Conservation (phyloP, 352 stramenopile genomes). For the Globisporangium splendens region DNA sequence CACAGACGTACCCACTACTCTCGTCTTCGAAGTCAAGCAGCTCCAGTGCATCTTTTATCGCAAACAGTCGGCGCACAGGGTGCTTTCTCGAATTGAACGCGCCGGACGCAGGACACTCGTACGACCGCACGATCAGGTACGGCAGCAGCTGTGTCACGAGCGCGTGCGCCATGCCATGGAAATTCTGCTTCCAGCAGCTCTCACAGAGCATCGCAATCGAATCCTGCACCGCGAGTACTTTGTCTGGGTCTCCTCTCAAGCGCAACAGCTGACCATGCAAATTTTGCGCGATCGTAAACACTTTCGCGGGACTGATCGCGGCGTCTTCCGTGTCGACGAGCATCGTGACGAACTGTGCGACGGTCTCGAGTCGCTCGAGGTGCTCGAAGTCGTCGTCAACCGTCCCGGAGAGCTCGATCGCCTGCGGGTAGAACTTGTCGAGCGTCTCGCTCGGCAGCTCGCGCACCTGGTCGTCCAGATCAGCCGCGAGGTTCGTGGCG, state of each 20-base stretch:
- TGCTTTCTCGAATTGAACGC: slow-evolving; percentile 67
- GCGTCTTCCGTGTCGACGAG: slow-evolving; percentile 55
- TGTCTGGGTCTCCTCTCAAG: slow-evolving; percentile 36
- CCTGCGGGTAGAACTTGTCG: slow-evolving; percentile 48
- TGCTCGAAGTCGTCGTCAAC: slow-evolving; percentile 18
- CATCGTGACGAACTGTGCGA: slow-evolving; percentile 52
- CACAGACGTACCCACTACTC: slow-evolving; percentile 47
- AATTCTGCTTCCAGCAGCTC: slow-evolving; percentile 67
- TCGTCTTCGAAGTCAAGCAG: slow-evolving; percentile 83
- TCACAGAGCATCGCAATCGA: slow-evolving; percentile 72
- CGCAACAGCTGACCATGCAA: slow-evolving; percentile 66
- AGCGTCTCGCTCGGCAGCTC: slow-evolving; percentile 41
- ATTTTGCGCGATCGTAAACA: slow-evolving; percentile 58
- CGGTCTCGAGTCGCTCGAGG: slow-evolving; percentile 33
- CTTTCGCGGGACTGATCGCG: slow-evolving; percentile 45
- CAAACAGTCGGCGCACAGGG: slow-evolving; percentile 68
- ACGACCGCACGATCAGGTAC: slow-evolving; percentile 80
- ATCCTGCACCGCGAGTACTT: slow-evolving; percentile 53
- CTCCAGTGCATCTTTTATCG: slow-evolving; percentile 70
- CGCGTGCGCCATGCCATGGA: slow-evolving; percentile 47
- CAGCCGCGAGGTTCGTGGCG: slow-evolving; percentile 8
- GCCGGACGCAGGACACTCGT: slow-evolving; percentile 50
- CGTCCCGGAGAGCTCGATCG: slow-evolving; percentile 18
- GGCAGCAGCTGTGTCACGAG: slow-evolving; percentile 83
- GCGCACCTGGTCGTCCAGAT: slow-evolving; percentile 56